phyloP scores from a whole-genome alignment of 352 stramenopile species.

The Phytophthora sp. region DNA sequence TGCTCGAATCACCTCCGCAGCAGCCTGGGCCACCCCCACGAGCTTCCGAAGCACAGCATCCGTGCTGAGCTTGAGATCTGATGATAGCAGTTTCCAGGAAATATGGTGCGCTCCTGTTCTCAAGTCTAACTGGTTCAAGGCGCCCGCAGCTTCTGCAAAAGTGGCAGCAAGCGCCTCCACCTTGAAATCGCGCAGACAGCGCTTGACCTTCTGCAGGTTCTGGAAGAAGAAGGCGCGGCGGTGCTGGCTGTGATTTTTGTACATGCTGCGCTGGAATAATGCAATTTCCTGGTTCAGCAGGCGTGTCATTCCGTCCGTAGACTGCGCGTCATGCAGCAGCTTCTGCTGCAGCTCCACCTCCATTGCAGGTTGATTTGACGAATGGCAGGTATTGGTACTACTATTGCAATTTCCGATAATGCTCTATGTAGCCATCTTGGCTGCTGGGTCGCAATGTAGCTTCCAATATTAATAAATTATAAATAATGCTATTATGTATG shows the following conservation, averaged over 20 bases:
- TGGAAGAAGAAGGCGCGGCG: conserved; percentile 83
- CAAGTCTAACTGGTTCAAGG: conserved; percentile 59
- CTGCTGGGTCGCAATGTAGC: too few relatives aligned
- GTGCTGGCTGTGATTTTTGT: conserved; percentile 91
- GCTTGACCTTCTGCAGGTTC: conserved; percentile 83
- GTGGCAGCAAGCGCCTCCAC: conserved; percentile 43
- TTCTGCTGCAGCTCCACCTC: conserved; percentile 42
- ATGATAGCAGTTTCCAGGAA: conserved; percentile 72
- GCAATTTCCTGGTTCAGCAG: conserved; percentile 62
- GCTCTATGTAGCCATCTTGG: too few relatives aligned
- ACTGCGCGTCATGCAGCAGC: conserved; percentile 48
- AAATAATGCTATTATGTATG: too few relatives aligned
- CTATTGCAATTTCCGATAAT: conserved; percentile 3
- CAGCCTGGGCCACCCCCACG: conserved; percentile 31
- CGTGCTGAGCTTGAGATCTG: conserved; percentile 60
- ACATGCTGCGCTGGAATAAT: conserved; percentile 83
- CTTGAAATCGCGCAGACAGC: conserved; percentile 55
- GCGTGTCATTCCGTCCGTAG: conserved; percentile 36
- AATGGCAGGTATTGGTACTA: conserved; percentile 12
- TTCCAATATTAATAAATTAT: too few relatives aligned
- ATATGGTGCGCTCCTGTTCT: conserved; percentile 68
- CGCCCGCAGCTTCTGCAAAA: conserved; percentile 43
- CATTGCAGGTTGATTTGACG: background rate
- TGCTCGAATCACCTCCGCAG: conserved; percentile 53
- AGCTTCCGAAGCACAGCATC: conserved; percentile 62